Evolutionary conservation across 495 filamentous ascomycete species (phyloP), one percentile per base, ranked within the genome.

Genomic region (Penicilliopsis zonata): DNA sequence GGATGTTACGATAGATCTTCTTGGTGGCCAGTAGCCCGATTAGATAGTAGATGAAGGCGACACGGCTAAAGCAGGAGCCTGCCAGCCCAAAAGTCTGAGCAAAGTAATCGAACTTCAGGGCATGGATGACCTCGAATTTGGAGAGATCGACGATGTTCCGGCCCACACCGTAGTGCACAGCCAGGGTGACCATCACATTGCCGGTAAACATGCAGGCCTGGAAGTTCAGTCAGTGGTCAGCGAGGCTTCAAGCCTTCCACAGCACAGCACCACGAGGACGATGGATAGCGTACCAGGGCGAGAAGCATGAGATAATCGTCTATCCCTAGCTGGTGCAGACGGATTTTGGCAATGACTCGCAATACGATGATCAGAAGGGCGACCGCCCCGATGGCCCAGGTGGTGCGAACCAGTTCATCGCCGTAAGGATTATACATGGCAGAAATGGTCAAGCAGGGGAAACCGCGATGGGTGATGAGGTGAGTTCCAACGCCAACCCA

Each of bases 11-110:
- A 9, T 65, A 47, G 16, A 13, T 19, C 16, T 30, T 38, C 19
- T 34, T 43, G 4, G 55, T 53, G 10, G 44, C 55, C 16, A 70
- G 42, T 9, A 70, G 44, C 3, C 50, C 37, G 10, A 47, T 40
- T 17, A 70, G 42, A 15, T 65, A 59, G 15, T 53, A 19, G 14
- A 63, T 50, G 31, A 62, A 63, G 27, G 63, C 57, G 6, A 65
- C 27, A 8, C 55, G 44, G 13, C 48, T 48, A 4, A 55, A 10
- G 1, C 26, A 25, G 9, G 35, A 31, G 34, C 28, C 44, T 33
- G 6, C 41, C 37, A 29, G 21, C 21, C 21, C 21, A n/a, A 24
- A 7, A 7, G 21, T 7, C n/a, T 24, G 21, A 7, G 21, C 21
- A 7, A 24, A 7, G 21, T 24, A 24, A n/a, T 24, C 21, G 21